These are phyloP conservation scores for Colletotrichum graminicola DNA, from an alignment of 2,329 filamentous ascomycete species.

Conservation along the genomic window DNA sequence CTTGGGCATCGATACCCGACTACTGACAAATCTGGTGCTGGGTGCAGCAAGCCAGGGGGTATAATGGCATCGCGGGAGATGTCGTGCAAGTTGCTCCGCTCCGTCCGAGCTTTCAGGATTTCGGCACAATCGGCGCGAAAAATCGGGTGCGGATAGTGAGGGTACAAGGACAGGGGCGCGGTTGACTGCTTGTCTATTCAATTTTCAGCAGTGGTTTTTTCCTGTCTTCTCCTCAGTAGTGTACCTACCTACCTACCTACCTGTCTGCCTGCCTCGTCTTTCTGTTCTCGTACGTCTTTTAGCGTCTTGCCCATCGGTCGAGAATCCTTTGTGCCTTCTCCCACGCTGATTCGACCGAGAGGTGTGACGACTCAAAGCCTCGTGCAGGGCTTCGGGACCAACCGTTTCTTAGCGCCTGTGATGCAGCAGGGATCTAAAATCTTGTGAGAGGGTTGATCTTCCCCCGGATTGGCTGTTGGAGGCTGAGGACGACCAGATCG, in stretches of 20 bases:
- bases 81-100: conserved; percentile 35
- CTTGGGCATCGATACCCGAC: conserved; percentile 29
- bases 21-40: conserved; percentile 27
- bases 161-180: conserved; percentile 17
- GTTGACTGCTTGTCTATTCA: conserved; percentile 18
- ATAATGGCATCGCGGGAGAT: conserved; percentile 38
- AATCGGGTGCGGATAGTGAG: conserved; percentile 17
- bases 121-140: conserved; percentile 13
- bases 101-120: conserved; percentile 26
- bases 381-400: conserved; percentile 63
- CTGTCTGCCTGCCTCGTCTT: conserved; percentile 10
- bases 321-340: conserved; percentile 31
- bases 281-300: conserved; percentile 37
- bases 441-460: conserved; percentile 48
- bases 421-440: conserved; percentile 47
- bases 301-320: conserved; percentile 33
- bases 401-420: conserved; percentile 56
- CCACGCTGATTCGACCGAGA: conserved; percentile 52
- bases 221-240: conserved; percentile 11
- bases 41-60: conserved; percentile 27
- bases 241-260: not conserved
- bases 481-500: conserved; percentile 45
- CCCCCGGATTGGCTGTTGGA: conserved; percentile 56
- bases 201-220: conserved; percentile 14
- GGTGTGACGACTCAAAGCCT: conserved; percentile 59